Evolutionary conservation across 116 monocot genomes (phyloP).

Genomic region (Posidonia oceanica): DNA sequence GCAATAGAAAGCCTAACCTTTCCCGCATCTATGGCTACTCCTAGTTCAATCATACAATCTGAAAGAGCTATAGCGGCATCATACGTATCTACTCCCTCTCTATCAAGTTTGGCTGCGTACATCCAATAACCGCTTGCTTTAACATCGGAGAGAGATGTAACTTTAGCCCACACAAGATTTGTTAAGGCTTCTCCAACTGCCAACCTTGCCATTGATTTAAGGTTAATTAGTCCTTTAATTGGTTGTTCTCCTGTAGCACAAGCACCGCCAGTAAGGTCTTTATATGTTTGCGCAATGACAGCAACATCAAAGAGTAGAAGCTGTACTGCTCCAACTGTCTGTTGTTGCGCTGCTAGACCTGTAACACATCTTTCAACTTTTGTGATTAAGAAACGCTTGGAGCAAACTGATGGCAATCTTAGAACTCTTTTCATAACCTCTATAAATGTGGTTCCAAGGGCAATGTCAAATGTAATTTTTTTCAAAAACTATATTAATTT

Average conservation of each 20-base stretch:
- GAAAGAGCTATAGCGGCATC: constrained; percentile 81
- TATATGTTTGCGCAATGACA: constrained; percentile 80
- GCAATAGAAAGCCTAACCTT: constrained; percentile 83
- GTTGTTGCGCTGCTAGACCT: too few species aligned
- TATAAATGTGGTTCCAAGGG: constrained; percentile 48
- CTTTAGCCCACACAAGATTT: constrained; percentile 94
- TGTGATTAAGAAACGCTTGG: too few species aligned
- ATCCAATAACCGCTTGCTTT: constrained; percentile 99
- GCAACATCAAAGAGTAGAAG: constrained; percentile 88
- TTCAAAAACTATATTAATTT: too few species aligned
- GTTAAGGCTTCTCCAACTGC: constrained; percentile 95
- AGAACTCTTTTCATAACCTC: constrained; percentile 63
- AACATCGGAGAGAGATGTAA: constrained; percentile 81
- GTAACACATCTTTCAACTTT: too few species aligned
- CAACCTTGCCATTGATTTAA: too few species aligned
- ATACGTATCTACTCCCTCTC: constrained; percentile 98
- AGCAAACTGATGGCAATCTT: constrained; percentile 69
- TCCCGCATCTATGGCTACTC: constrained; percentile 95
- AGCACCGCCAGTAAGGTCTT: constrained; percentile 72
- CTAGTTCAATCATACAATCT: constrained; percentile 90
- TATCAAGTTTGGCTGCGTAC: constrained; percentile 97
- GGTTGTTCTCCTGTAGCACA: constrained; percentile 95
- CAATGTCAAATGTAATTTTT: too few species aligned
- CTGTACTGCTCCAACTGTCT: constrained; percentile 88
- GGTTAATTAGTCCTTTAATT: constrained; percentile 71